Evolutionary conservation across 805 yeast species (phyloP).

Genomic region (Cephaloascus fragrans): DNA sequence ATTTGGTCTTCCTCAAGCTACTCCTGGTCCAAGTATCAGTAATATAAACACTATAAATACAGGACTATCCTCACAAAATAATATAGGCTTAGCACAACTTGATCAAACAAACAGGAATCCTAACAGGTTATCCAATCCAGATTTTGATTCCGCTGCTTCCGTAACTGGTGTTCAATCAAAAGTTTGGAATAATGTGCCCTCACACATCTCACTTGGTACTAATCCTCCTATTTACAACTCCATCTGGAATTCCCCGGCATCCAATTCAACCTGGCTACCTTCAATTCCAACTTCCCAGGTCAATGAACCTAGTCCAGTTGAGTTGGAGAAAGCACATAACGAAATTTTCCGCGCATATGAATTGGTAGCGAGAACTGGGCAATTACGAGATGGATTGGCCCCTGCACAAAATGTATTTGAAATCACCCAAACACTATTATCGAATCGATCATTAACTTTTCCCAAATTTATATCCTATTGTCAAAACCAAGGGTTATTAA

Average conservation of each 20-base stretch:
- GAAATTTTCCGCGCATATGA: slow-evolving; percentile 32
- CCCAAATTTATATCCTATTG: slow-evolving; percentile 20
- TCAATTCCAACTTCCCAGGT: slow-evolving; percentile 1
- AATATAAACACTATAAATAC: no score
- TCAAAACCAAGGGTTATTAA: slow-evolving; percentile 12
- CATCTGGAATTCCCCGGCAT: slow-evolving; percentile 10
- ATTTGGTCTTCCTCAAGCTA: background rate
- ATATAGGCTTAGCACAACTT: background rate
- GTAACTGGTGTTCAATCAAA: background rate
- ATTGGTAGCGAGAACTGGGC: slow-evolving; percentile 22
- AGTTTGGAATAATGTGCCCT: background rate
- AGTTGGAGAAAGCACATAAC: slow-evolving; percentile 25
- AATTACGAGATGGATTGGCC: slow-evolving; percentile 24
- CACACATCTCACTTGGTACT: background rate
- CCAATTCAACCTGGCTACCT: slow-evolving; percentile 3
- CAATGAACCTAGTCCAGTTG: slow-evolving; percentile 8
- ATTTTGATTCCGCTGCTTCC: background rate
- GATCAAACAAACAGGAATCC: background rate
- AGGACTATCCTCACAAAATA: background rate
- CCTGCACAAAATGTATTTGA: slow-evolving; percentile 23
- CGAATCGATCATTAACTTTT: slow-evolving; percentile 16
- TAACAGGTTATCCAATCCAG: background rate
- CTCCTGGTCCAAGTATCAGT: no score
- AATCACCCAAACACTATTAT: slow-evolving; percentile 17
- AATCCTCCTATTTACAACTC: slow-evolving; percentile 7